Evolutionary conservation across 2,329 filamentous ascomycete species (phyloP), one percentile per base, ranked within the genome.

Genomic region (Xylaria sp.): DNA sequence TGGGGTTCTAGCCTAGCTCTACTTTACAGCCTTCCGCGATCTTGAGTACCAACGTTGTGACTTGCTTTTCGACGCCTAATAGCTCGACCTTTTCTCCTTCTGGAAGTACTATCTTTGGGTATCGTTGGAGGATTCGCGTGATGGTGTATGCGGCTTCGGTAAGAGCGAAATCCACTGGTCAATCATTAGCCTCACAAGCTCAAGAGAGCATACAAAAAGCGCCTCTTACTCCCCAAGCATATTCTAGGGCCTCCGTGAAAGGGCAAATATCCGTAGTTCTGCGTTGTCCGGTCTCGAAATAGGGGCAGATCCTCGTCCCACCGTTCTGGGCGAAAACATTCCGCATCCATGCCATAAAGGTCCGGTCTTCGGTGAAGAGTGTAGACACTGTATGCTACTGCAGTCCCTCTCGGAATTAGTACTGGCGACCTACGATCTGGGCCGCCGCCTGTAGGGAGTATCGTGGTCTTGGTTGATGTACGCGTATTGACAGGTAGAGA

Each of bases 371-470:
- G 79, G 48, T 85, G 83, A 57, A 85, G 77, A 13, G 80, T 78
- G 72, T 83, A 86, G 1, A 83, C 79, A 60, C 83, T 81, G 31
- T 78, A 81, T 1, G 80, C 81, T n/a, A 86, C 79, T 66, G 84
- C 81, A 36, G 72, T 74, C 8, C 78, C 77, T 41, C 76, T 75
- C 5, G 76, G 77, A 12, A 80, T 70, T 41, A 75, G 72, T 15
- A 77, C 62, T 0, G 75, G 76, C 0, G 73, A 72, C 28, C 58
- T 72, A 2, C 75, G 68, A 36, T 76, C 75, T 12, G 69, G 57
- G 0, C 75, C 75, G 46, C 75, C 76, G 18, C 76, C 74, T 2
- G 68, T 70, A 6, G 76, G 76, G 0, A 77, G 65, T 9, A 70
- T 52, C 10, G 76, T 77, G 23, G 72, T 73, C 36, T 66, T 62